These are phyloP conservation scores for Hortaea sp. DNA, from an alignment of 2,329 filamentous ascomycete genomes.

Conservation along the genomic window DNA sequence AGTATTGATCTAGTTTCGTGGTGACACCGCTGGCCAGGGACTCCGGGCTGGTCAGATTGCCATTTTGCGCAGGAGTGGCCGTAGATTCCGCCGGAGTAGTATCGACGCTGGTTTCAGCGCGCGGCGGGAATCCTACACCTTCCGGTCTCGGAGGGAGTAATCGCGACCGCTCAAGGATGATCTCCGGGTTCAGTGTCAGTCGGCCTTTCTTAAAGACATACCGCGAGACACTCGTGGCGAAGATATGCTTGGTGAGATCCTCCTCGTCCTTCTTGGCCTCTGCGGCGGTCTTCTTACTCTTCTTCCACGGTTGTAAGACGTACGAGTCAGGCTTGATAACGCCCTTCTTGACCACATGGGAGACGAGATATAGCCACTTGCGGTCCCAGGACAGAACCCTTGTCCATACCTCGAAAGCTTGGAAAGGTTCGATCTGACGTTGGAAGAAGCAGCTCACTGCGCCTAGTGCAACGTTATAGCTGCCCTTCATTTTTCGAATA, in stretches of 20 bases:
- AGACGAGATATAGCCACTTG: slow-evolving; percentile 42
- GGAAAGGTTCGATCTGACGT: slow-evolving; percentile 35
- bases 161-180: slow-evolving; percentile 59
- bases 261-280: slow-evolving; percentile 10
- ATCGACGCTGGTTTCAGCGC: slow-evolving; percentile 12
- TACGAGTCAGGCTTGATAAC: slow-evolving; percentile 31
- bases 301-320: slow-evolving; percentile 38
- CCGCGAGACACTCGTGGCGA: slow-evolving; percentile 39
- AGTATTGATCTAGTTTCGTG: slow-evolving; percentile 12
- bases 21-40: slow-evolving; percentile 17
- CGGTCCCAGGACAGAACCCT: slow-evolving; percentile 38
- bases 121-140: slow-evolving; percentile 32
- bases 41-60: slow-evolving; percentile 13
- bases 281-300: slow-evolving; percentile 6
- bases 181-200: slow-evolving; percentile 73
- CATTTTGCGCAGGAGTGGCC: slow-evolving; percentile 12
- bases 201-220: slow-evolving; percentile 48
- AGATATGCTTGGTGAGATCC: slow-evolving; percentile 34
- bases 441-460: slow-evolving; percentile 40
- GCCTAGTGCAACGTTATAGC: slow-evolving; percentile 34
- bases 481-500: slow-evolving; percentile 18
- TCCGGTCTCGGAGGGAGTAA: slow-evolving; percentile 65
- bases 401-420: slow-evolving; percentile 39
- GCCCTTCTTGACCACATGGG: slow-evolving; percentile 38
- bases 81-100: slow-evolving; percentile 15